Evolutionary conservation across 163 green algal species (phyloP).

Genomic region (Coccomyxa subellipsoidea): DNA sequence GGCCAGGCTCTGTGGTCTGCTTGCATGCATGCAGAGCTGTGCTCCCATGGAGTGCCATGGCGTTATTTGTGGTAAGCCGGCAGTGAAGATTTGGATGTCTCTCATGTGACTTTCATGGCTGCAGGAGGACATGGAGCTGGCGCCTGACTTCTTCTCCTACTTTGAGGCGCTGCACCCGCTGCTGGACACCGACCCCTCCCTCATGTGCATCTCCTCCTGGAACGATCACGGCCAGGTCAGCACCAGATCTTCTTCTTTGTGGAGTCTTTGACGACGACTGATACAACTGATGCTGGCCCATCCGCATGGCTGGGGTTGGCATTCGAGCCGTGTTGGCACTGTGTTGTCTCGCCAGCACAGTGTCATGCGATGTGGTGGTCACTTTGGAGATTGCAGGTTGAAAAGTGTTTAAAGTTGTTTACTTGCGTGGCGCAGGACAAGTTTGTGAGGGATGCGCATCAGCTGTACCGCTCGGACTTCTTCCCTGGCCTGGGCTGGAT

Average conservation of each 20-base stretch:
- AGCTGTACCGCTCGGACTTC: constrained; percentile 57
- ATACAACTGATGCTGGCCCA: too few species aligned
- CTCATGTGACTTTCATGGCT: not conserved
- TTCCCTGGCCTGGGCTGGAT: constrained; percentile 70
- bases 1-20: too few species aligned
- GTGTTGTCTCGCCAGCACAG: too few species aligned
- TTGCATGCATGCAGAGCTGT: too few species aligned
- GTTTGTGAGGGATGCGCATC: constrained; percentile 26
- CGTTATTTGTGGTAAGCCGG: too few species aligned
- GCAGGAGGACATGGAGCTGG: constrained; percentile 61
- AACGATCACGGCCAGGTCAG: constrained; percentile 57
- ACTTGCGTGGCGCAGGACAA: not conserved
- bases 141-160: constrained; percentile 60
- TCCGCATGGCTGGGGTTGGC: too few species aligned
- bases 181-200: constrained; percentile 43
- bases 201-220: constrained; percentile 54
- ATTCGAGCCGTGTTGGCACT: too few species aligned
- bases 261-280: too few species aligned
- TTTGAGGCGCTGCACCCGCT: constrained; percentile 41
- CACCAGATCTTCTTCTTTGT: too few species aligned
- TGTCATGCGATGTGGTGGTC: too few species aligned
- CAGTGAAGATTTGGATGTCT: not conserved
- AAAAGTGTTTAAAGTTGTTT: not conserved
- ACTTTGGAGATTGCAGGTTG: too few species aligned
- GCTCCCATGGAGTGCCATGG: too few species aligned